A percentile compares a stretch with the other conserved stretches of the same genome.
Conservation (phyloP, 257 asterid genomes). For the Rubia yunnanensis region DNA sequence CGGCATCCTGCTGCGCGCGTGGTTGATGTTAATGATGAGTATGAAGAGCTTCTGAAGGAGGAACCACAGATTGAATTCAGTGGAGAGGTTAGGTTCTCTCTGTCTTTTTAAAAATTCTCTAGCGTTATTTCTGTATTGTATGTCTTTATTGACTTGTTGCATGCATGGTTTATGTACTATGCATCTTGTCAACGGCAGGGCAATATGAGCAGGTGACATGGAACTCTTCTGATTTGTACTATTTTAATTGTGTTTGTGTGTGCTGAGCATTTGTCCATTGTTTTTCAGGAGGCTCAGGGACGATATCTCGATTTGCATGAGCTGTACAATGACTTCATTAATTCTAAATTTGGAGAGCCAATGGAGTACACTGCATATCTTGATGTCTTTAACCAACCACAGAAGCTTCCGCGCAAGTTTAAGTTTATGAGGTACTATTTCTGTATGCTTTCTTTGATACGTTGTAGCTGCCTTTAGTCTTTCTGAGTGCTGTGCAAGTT, state of each 20-base stretch:
- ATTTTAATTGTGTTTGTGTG: not conserved
- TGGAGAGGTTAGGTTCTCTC: constrained; percentile 60
- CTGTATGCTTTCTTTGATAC: not conserved
- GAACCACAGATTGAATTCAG: constrained; percentile 81
- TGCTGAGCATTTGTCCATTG: not conserved
- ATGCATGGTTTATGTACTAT: not conserved
- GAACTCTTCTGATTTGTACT: not conserved
- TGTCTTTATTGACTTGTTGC: not conserved
- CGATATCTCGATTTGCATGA: constrained; percentile 95
- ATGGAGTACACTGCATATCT: constrained; percentile 84
- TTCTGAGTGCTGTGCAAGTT: not conserved
- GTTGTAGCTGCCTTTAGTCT: not conserved
- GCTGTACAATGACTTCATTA: constrained; percentile 66
- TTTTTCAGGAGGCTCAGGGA: constrained; percentile 79
- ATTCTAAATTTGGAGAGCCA: constrained; percentile 76
- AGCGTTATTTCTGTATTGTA: not conserved
- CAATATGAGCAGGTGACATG: not conserved
- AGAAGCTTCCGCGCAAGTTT: constrained; percentile 49
- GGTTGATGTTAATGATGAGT: constrained; percentile 74
- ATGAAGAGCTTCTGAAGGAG: constrained; percentile 78
- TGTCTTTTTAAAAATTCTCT: not conserved
- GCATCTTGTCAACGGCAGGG: not conserved
- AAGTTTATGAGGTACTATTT: constrained; percentile 62
- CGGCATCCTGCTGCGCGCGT: constrained; percentile 84
- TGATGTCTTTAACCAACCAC: constrained; percentile 56